phyloP scores from a whole-genome alignment of 2,329 filamentous ascomycete species.

The Fusarium tuaranense region DNA sequence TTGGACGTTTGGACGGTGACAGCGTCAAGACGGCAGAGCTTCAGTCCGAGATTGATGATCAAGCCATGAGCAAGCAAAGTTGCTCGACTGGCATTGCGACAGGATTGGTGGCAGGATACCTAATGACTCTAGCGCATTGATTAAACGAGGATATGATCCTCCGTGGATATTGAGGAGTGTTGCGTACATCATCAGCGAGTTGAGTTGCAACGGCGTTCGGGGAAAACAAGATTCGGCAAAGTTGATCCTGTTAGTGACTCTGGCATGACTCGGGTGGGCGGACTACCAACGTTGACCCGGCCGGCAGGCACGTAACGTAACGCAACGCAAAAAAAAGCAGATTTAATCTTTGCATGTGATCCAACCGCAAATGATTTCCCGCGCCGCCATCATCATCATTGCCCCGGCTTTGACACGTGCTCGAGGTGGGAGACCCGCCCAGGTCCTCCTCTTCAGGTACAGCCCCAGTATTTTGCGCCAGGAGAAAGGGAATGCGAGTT shows the following conservation, averaged over 20 bases:
- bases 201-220: conserved; percentile 1
- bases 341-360: conserved; percentile 42
- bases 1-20: not conserved
- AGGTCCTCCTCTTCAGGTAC: conserved; percentile 26
- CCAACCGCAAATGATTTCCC: conserved; percentile 17
- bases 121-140: conserved; percentile 26
- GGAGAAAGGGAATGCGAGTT: not conserved
- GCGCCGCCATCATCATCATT: conserved; percentile 26
- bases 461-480: conserved; percentile 1
- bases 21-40: not conserved
- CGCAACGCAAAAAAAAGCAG: not conserved
- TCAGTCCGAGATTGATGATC: conserved; percentile 17
- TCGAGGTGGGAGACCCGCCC: conserved; percentile 19
- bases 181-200: conserved; percentile 1
- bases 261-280: conserved; percentile 32
- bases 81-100: conserved; percentile 18
- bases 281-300: conserved; percentile 32
- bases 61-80: conserved; percentile 6
- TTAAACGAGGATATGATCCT: conserved; percentile 18
- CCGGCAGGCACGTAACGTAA: not conserved
- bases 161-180: not conserved
- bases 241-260: conserved; percentile 34
- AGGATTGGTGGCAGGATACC: conserved; percentile 21
- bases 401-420: conserved; percentile 45
- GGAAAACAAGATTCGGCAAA: conserved; percentile 12